Evolutionary conservation across 2,329 filamentous ascomycete species (phyloP), one percentile per base, ranked within the genome.

Genomic region (Teratosphaeria destructans): DNA sequence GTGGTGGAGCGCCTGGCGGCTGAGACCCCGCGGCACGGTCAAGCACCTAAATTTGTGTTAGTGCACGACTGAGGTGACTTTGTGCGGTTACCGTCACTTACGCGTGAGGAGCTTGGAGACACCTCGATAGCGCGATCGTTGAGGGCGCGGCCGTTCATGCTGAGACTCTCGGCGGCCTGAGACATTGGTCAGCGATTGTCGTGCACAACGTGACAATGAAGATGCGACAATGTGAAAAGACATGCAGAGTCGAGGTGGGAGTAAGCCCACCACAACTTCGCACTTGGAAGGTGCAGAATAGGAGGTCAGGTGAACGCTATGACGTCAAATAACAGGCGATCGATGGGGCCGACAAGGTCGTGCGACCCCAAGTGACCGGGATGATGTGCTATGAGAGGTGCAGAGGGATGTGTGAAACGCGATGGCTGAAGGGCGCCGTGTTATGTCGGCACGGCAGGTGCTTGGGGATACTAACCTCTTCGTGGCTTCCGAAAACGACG

Each of bases 81-180:
- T 7, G 19, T 37, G 53, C 34, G 26, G 43, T 29, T 47, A 6
- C 43, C 43, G 43, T 54, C 47, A 61, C 62, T 61, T 61, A 65
- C 94, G 60, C 94, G 87, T 77, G 90, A 95, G n/a, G 90, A 96
- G 8, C 93, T 97, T 10, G 94, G 94, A 4, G 94, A 96, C 61
- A 99, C 94, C 76, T 99, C 94, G 71, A 99, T 97, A 65, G 94
- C 94, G 80, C 97, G 97, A 76, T 99, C 94, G 72, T 97, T 99
- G 62, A 99, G 82, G 57, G 94, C 94, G 70, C 94, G 90, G 58
- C 94, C 94, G 71, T 99, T 99, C 94, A 99, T 99, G 79, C 94
- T 97, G 61, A 99, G 83, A 75, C 90, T 95, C 75, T 99, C 94
- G 56, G 94, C 94, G 68, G 94, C 94, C 93, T 96, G 63, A 14